Evolutionary conservation across 495 filamentous ascomycete genomes (phyloP), one percentile per base, ranked within the genome.

Genomic region (Pyrenula massariospora): DNA sequence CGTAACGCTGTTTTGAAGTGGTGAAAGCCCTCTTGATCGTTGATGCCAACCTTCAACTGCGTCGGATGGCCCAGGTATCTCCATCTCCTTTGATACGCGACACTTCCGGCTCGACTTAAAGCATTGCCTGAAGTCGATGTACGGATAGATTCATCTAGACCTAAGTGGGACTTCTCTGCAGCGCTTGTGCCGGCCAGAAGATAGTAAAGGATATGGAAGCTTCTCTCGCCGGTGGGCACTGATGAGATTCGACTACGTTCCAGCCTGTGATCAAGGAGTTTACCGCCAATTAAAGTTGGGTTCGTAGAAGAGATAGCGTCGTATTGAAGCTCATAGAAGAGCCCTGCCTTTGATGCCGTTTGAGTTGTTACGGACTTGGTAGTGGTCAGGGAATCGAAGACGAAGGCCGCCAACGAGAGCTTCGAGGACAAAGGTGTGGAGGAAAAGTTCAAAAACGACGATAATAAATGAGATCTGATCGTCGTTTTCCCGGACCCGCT

Each of bases 351-450:
- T 12, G 92, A 96, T 22, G 93, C 93, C 3, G 89, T 95, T 1
- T 91, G 91, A 0, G 91, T 96, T 3, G 91, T 96, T 20, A 89
- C 79, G 19, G 91, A 95, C 74, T 98, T 98, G n/a, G 92, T 98
- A 5, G 93, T 96, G 2, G 93, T 98, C 48, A 98, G 78, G 5
- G 90, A 86, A 67, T 98, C 93, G 68, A 97, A 96, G 22, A 96
- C 80, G 66, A 95, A 98, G 12, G 90, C 84, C 31, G 93, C 92
- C 36, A 92, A 88, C 2, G 91, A 96, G 22, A 96, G 76, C 68
- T 96, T 98, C 56, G 83, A 85, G 1, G 92, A 96, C 2, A 98
- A 72, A 1, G 93, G 93, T 8, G 93, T 97, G 0, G 90, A 87
- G 12, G 90, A 93, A 62, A 87, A 92, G 57, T 83, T 85, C 1